These are phyloP conservation scores for Cladosporium sp. DNA, from an alignment of 2,329 filamentous ascomycete species.

Conservation along the genomic window DNA sequence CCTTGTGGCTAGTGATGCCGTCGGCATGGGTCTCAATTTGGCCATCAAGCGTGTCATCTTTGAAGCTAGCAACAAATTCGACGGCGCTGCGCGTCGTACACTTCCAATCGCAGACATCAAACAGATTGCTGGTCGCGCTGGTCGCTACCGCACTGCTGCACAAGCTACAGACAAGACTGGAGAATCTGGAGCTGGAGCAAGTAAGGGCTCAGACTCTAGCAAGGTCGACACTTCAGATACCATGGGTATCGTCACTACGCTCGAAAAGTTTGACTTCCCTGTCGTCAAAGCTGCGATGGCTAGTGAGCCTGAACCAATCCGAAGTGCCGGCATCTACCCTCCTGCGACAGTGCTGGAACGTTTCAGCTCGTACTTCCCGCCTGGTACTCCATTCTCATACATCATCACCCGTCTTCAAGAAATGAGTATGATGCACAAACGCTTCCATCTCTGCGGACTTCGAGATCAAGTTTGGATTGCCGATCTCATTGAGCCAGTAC, in stretches of 20 bases:
- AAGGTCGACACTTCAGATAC: constrained; percentile 14
- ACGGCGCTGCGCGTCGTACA: constrained; percentile 54
- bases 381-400: constrained; percentile 75
- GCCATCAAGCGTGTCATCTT: constrained; percentile 87
- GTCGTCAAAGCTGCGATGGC: constrained; percentile 61
- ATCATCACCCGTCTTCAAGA: constrained; percentile 72
- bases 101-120: constrained; percentile 77
- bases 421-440: constrained; percentile 58
- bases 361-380: constrained; percentile 78
- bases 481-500: constrained; percentile 68
- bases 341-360: constrained; percentile 66
- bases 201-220: constrained; percentile 23
- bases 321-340: constrained; percentile 69
- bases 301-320: constrained; percentile 61
- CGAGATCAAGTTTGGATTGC: constrained; percentile 62
- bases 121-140: constrained; percentile 90
- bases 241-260: constrained; percentile 72
- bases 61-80: constrained; percentile 69
- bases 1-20: constrained; percentile 88
- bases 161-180: constrained; percentile 36
- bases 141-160: constrained; percentile 72
- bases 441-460: constrained; percentile 68
- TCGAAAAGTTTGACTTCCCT: constrained; percentile 66
- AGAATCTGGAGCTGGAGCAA: constrained; percentile 25
- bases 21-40: constrained; percentile 95